Conservation (phyloP, 805 yeast genomes). For the Saccharomycopsis schoenii region DNA sequence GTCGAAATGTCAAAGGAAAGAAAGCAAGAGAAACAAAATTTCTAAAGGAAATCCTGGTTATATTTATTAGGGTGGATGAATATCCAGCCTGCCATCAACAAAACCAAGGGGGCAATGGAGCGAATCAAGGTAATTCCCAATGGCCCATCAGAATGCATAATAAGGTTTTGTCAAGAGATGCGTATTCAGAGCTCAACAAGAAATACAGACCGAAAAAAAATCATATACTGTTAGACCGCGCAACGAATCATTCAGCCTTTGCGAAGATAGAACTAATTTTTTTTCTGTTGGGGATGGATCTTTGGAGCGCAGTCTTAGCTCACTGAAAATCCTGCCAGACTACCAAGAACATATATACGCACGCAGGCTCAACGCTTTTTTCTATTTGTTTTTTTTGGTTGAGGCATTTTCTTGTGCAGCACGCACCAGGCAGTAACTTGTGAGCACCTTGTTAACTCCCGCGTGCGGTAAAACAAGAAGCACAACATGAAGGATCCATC, state of each 20-base stretch:
- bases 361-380: conserved; percentile 1
- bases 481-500: no score
- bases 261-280: background rate
- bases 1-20: background rate
- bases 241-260: no score
- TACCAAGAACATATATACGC: background rate
- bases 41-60: background rate
- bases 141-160: background rate
- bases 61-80: background rate
- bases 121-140: background rate
- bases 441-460: no score
- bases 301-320: background rate
- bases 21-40: background rate
- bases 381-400: background rate
- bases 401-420: background rate
- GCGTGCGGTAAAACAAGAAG: no score
- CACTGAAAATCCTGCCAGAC: background rate
- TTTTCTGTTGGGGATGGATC: background rate
- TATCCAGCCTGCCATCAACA: background rate
- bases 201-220: background rate
- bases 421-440: no score
- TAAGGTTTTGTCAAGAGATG: background rate
- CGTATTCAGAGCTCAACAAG: background rate
- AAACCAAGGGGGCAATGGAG: no score
- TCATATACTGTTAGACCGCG: background rate